Percentiles rank a stretch among this genome's conserved stretches.
phyloP scores from a whole-genome alignment of 176 grass and related monocot species.

The Oryza coarctata region DNA sequence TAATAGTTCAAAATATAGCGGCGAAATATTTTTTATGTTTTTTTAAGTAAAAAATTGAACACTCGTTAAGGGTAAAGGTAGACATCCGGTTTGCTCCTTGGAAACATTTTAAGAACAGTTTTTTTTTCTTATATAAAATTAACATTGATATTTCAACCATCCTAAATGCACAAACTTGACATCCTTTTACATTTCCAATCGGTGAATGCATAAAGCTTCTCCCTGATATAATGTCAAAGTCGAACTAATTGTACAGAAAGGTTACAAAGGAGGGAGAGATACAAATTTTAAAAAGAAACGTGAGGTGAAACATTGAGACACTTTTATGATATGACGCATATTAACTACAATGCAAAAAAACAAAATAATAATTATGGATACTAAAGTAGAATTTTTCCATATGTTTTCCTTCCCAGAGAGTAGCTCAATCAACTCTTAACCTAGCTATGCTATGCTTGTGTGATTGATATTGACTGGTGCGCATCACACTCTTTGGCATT shows the following conservation, averaged over 20 bases:
- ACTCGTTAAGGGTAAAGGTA: no score
- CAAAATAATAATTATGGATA: slow-evolving; percentile 32
- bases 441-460: background rate
- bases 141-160: background rate
- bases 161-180: background rate
- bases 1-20: no score
- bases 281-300: slow-evolving; percentile 28
- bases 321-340: slow-evolving; percentile 9
- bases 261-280: slow-evolving; percentile 16
- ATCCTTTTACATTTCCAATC: slow-evolving; percentile 34
- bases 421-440: background rate
- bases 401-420: background rate
- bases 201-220: slow-evolving; percentile 20
- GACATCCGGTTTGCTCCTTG: no score
- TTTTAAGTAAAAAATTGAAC: no score
- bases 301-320: background rate
- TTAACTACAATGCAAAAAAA: slow-evolving; percentile 38
- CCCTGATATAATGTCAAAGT: slow-evolving; percentile 22
- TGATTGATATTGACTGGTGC: background rate
- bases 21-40: no score
- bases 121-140: background rate
- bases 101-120: no score
- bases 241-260: slow-evolving; percentile 36
- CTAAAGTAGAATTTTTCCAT: background rate
- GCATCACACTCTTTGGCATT: background rate